Percentiles rank a stretch among this genome's conserved stretches.
Conservation (phyloP, 2,329 filamentous ascomycete genomes). For the Beauveria rudraprayagi region DNA sequence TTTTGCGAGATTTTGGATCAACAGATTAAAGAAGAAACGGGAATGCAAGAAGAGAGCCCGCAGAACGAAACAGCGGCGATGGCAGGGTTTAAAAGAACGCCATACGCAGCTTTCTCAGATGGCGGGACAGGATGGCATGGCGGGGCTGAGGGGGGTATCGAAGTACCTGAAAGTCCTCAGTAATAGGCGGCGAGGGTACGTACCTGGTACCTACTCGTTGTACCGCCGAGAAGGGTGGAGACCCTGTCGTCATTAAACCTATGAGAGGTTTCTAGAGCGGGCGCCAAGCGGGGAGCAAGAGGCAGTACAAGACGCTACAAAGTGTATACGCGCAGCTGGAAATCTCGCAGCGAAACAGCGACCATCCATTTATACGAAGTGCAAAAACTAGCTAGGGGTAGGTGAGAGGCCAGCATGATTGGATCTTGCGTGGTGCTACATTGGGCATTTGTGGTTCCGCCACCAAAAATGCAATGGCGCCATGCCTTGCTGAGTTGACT, state of each 20-base stretch:
- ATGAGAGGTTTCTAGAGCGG: conserved; percentile 11
- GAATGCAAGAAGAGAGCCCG: not conserved
- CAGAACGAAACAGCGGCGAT: conserved; percentile 8
- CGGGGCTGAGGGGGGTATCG: conserved; percentile 10
- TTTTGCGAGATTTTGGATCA: conserved; percentile 30
- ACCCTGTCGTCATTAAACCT: conserved; percentile 11
- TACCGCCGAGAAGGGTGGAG: conserved; percentile 12
- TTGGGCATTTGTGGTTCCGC: not conserved
- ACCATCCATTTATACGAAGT: not conserved
- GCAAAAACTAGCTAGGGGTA: not conserved
- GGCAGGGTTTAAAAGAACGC: conserved; percentile 11
- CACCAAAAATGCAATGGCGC: conserved; percentile 1
- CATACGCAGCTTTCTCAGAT: conserved; percentile 5
- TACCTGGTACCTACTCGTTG: not conserved
- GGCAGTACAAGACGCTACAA: conserved; percentile 7
- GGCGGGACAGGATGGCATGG: conserved; percentile 12
- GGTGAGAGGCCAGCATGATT: not conserved
- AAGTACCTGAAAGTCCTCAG: not conserved
- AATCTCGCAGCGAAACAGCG: conserved; percentile 2
- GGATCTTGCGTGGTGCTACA: not conserved
- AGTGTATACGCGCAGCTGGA: not conserved
- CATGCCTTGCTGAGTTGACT: not conserved
- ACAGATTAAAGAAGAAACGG: not conserved
- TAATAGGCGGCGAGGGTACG: not conserved
- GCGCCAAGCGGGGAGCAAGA: conserved; percentile 7